Evolutionary conservation across 352 stramenopile species (phyloP).

Genomic region (Globisporangium takayamanum): DNA sequence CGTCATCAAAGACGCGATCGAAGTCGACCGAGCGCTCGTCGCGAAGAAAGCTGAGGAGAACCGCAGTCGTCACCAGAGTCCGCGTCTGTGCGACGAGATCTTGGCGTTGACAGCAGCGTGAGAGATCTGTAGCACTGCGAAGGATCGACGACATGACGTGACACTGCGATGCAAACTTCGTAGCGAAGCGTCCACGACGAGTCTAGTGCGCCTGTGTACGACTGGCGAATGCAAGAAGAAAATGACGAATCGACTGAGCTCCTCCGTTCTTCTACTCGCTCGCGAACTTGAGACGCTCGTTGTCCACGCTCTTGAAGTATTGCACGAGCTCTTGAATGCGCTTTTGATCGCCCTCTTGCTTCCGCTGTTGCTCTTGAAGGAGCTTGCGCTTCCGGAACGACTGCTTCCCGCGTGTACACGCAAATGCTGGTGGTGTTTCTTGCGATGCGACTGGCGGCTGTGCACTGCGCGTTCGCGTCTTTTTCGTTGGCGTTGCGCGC

Average conservation of each 20-base stretch:
- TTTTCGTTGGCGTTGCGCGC: no score
- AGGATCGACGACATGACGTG: not conserved
- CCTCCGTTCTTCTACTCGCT: conserved; percentile 10
- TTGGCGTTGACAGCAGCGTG: conserved; percentile 31
- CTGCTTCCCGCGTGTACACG: conserved; percentile 38
- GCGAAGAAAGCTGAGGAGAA: conserved; percentile 77
- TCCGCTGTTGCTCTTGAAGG: conserved; percentile 17
- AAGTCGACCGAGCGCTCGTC: conserved; percentile 48
- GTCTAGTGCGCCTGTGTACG: no score
- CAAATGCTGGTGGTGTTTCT: conserved; percentile 51
- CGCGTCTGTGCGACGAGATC: conserved; percentile 68
- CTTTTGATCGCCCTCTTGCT: conserved; percentile 39
- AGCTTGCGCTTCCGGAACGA: conserved; percentile 37
- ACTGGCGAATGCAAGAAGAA: not conserved
- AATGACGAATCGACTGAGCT: not conserved
- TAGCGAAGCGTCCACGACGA: no score
- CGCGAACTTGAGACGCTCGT: conserved; percentile 40
- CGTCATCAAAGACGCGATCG: conserved; percentile 59
- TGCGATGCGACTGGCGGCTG: conserved; percentile 11
- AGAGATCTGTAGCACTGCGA: not conserved
- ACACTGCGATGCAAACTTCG: no score
- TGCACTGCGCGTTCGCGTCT: conserved; percentile 2
- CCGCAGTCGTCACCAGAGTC: conserved; percentile 57
- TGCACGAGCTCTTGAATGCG: conserved; percentile 46
- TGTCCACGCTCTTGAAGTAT: conserved; percentile 59